Percentiles rank a stretch among this genome's conserved stretches.
phyloP scores from a whole-genome alignment of 2,329 filamentous ascomycete species.

The Paramyrothecium roridum region DNA sequence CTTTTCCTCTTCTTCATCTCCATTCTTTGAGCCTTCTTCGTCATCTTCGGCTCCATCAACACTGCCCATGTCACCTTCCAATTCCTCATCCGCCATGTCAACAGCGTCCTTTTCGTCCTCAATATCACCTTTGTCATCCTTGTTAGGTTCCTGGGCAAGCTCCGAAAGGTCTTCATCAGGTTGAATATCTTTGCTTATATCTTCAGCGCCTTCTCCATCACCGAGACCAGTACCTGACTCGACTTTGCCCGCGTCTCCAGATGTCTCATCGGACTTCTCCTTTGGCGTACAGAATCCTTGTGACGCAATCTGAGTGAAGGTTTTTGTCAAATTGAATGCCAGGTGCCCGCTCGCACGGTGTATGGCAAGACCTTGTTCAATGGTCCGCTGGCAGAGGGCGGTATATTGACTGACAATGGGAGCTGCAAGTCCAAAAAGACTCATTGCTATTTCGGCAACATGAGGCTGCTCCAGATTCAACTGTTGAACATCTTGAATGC shows the following conservation, averaged over 20 bases:
- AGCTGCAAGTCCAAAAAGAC: conserved; percentile 30
- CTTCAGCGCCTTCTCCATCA: conserved; percentile 90
- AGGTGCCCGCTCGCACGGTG: conserved; percentile 73
- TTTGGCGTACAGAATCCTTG: conserved; percentile 90
- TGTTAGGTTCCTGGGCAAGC: conserved; percentile 78
- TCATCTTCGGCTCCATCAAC: conserved; percentile 60
- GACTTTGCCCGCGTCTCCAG: conserved; percentile 71
- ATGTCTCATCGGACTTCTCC: conserved; percentile 71
- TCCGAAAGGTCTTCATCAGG: conserved; percentile 92
- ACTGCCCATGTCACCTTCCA: conserved; percentile 78
- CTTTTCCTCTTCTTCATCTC: conserved; percentile 62
- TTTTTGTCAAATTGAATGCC: conserved; percentile 70
- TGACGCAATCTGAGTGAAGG: conserved; percentile 73
- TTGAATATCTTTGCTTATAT: conserved; percentile 95
- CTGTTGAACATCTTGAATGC: conserved; percentile 31
- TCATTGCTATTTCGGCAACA: conserved; percentile 24
- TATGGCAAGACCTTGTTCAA: conserved; percentile 57
- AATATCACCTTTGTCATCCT: conserved; percentile 62
- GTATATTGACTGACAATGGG: conserved; percentile 77
- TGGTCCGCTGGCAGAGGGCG: conserved; percentile 53
- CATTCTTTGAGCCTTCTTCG: conserved; percentile 57
- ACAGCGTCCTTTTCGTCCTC: conserved; percentile 81
- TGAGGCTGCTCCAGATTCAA: conserved; percentile 23
- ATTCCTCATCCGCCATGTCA: conserved; percentile 89
- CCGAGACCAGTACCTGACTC: conserved; percentile 92